These are phyloP conservation scores for Stropharia rugosoannulata DNA, from an alignment of 768 basidiomycete species.

Conservation along the genomic window DNA sequence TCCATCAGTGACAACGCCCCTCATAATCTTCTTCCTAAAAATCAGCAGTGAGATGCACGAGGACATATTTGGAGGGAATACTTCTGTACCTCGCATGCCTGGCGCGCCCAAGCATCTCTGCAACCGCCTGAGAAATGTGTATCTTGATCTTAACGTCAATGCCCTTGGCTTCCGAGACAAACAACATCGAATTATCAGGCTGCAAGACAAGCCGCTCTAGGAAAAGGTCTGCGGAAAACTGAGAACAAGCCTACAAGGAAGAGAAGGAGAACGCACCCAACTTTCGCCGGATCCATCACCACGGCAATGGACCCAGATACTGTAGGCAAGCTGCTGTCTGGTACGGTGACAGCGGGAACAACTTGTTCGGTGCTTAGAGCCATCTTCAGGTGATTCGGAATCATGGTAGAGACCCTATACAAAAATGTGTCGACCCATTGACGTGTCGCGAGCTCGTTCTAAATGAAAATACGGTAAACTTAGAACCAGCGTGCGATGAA, in stretches of 20 bases:
- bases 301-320: too few species aligned
- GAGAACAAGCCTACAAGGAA: slow-evolving; percentile 3
- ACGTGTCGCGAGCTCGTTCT: slow-evolving; percentile 1
- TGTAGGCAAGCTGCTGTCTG: too few species aligned
- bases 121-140: too few species aligned
- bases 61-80: too few species aligned
- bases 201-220: slow-evolving; percentile 1
- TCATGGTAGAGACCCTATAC: slow-evolving; percentile 14
- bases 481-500: slow-evolving; percentile 5
- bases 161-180: too few species aligned
- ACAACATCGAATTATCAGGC: too few species aligned
- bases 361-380: slow-evolving; percentile 11
- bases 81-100: too few species aligned
- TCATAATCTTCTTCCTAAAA: too few species aligned
- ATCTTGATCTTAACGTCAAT: too few species aligned
- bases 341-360: neutral
- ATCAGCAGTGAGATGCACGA: too few species aligned
- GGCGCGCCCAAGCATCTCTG: too few species aligned
- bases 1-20: too few species aligned
- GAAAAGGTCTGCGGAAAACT: slow-evolving; percentile 3
- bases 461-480: slow-evolving; percentile 8
- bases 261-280: slow-evolving; percentile 3
- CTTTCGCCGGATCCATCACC: slow-evolving; percentile 7
- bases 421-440: slow-evolving; percentile 13
- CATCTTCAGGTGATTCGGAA: slow-evolving; percentile 12